A percentile compares a stretch with the other conserved stretches of the same genome.
Conservation (phyloP, 2,329 filamentous ascomycete species). For the Neoarthrinium moseri region DNA sequence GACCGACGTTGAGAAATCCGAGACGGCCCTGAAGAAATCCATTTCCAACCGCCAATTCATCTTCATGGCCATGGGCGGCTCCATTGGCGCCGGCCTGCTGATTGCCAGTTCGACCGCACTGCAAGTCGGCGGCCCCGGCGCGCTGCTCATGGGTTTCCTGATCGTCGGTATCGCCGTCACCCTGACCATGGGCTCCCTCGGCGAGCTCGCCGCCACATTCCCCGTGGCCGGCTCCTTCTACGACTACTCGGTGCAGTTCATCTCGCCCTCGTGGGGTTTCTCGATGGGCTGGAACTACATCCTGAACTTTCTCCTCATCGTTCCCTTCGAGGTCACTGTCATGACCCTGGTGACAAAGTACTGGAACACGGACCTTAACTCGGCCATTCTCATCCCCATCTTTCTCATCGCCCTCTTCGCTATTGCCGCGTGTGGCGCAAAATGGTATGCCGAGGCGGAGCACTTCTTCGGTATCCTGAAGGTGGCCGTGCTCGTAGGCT, state of each 20-base stretch:
- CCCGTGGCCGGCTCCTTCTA: conserved; percentile 37
- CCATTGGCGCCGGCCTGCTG: conserved; percentile 35
- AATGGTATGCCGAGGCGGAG: conserved; percentile 46
- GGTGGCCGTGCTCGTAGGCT: conserved; percentile 49
- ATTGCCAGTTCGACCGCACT: conserved; percentile 31
- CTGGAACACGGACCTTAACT: conserved; percentile 23
- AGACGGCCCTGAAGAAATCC: conserved; percentile 18
- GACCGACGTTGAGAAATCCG: not conserved
- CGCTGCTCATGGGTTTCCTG: conserved; percentile 29
- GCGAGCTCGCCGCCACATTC: conserved; percentile 25
- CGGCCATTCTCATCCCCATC: conserved; percentile 33
- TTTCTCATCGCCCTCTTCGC: conserved; percentile 36
- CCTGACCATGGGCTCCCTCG: conserved; percentile 25
- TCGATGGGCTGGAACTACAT: conserved; percentile 40
- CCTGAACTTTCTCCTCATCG: conserved; percentile 33
- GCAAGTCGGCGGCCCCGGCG: conserved; percentile 27
- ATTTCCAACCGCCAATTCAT: conserved; percentile 34
- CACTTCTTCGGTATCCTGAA: conserved; percentile 53
- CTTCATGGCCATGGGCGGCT: conserved; percentile 33
- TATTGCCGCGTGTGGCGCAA: conserved; percentile 46
- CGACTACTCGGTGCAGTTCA: conserved; percentile 35
- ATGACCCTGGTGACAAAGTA: conserved; percentile 29
- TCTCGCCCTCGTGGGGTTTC: conserved; percentile 36
- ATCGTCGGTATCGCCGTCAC: conserved; percentile 31
- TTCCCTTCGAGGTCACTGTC: conserved; percentile 36